Base-by-base conservation (phyloP, 768 basidiomycete species). In the Hydnomerulius pinastri region DNA sequence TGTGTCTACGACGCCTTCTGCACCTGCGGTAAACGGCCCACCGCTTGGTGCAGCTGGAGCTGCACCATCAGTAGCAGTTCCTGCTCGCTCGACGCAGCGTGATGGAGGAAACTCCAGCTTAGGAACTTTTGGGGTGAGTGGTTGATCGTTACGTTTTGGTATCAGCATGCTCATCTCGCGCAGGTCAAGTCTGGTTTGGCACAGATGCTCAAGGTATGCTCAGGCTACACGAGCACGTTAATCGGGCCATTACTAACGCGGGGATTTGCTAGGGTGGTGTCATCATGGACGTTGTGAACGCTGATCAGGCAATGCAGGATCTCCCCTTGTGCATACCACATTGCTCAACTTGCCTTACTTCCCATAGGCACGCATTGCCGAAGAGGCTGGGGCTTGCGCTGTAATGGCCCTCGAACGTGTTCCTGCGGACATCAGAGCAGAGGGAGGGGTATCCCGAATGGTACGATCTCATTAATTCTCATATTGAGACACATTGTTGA, bases 341-440 rank as follows among this genome's bases (percentile, higher is more conserved):
- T 42, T 53, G 23, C 37, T 32, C 48, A 36, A 7, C 23, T 46
- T 54, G 21, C 58, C 45, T 45, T 21, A 23, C 29, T 51, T 17
- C 17, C 4, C 29, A 15, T 57, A 95, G 87, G 96, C 96, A 51
- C 88, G 90, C 54, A 94, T 98, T 60, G 96, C 96, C 38, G 96
- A 98, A 66, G 92, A 94, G 65, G 96, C 96, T 8, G 96, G 96
- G 39, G 96, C 96, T 6, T 93, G 92, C 66, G 96, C 96, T 51
- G 96, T 99, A 55, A 98, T 99, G 96, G 92, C 92, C 4, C 80
- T 95, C 27, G 92, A 97, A 70, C 79, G 94, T 50, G 92, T 99
- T 3, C 96, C 96, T 9, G 94, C 95, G 11, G 93, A 98, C 65
- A 98, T 99, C 64, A 82, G 96, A 53, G 79, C 79, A 15, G 77